Evolutionary conservation across 2,329 filamentous ascomycete species (phyloP).

Genomic region (Botryosphaeria agaves): DNA sequence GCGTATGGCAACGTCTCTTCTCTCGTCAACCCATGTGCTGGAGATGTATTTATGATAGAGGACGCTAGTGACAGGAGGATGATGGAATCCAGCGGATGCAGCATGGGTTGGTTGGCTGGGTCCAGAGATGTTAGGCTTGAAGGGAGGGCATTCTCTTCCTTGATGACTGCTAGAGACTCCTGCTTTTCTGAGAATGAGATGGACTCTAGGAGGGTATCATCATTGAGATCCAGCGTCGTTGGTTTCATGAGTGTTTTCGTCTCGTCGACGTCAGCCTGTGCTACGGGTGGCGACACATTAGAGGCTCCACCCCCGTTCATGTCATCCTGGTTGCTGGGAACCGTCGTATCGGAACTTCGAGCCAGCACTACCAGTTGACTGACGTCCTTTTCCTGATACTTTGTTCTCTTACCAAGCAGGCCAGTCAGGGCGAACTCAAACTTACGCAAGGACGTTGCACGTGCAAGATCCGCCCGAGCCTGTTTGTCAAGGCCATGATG

Average conservation of each 20-base stretch:
- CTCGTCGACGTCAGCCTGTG: slow-evolving; percentile 2
- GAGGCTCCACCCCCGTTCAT: not conserved
- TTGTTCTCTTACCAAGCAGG: slow-evolving; percentile 68
- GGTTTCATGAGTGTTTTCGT: slow-evolving; percentile 7
- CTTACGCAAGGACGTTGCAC: slow-evolving; percentile 43
- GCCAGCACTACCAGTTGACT: slow-evolving; percentile 88
- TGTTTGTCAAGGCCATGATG: slow-evolving; percentile 67
- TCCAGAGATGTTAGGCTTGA: slow-evolving; percentile 44
- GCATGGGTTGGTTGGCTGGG: slow-evolving; percentile 64
- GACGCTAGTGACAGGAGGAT: slow-evolving; percentile 67
- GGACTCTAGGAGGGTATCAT: slow-evolving; percentile 80
- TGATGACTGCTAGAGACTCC: slow-evolving; percentile 21
- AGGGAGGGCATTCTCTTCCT: slow-evolving; percentile 37
- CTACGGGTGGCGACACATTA: not conserved
- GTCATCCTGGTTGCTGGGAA: not conserved
- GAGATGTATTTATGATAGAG: slow-evolving; percentile 78
- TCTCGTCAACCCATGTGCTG: slow-evolving; percentile 69
- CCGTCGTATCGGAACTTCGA: slow-evolving; percentile 39
- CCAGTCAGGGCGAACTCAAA: slow-evolving; percentile 76
- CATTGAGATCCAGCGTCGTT: slow-evolving; percentile 59
- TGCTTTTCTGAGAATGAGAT: slow-evolving; percentile 56
- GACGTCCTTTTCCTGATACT: slow-evolving; percentile 59
- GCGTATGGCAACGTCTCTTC: slow-evolving; percentile 90
- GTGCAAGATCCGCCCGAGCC: slow-evolving; percentile 52
- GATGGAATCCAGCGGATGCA: slow-evolving; percentile 73